Conservation (phyloP, 257 asterid genomes). For the Nicotiana sylvestris region DNA sequence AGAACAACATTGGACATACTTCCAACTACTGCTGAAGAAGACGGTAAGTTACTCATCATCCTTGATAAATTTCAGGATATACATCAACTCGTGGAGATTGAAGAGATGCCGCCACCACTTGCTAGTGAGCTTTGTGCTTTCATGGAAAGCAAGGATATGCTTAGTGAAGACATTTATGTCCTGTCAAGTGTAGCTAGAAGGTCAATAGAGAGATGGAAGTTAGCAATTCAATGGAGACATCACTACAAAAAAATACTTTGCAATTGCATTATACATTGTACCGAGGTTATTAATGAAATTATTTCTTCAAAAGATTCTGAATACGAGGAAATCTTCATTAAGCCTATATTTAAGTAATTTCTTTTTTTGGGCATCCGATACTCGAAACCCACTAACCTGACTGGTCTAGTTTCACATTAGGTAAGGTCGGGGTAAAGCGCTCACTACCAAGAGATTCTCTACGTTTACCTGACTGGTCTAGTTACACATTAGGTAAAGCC, state of each 20-base stretch:
- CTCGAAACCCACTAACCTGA: too few relatives aligned
- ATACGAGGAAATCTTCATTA: background rate
- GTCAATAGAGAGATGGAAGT: conserved; percentile 46
- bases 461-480: too few relatives aligned
- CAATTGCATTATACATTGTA: conserved; percentile 48
- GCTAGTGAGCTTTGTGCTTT: conserved; percentile 38
- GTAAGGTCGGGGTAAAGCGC: too few relatives aligned
- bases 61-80: conserved; percentile 33
- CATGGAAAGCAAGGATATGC: conserved; percentile 21
- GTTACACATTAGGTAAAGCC: too few relatives aligned
- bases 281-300: conserved; percentile 10
- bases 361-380: too few relatives aligned
- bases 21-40: conserved; percentile 53
- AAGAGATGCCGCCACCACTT: conserved; percentile 20
- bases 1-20: conserved; percentile 31
- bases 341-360: background rate
- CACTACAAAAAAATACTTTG: conserved; percentile 49
- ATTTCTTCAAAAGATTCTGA: background rate
- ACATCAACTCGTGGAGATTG: background rate
- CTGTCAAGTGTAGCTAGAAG: conserved; percentile 28
- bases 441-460: too few relatives aligned
- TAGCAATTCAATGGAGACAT: conserved; percentile 64
- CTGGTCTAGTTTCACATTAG: too few relatives aligned
- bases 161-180: conserved; percentile 1
- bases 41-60: conserved; percentile 34